A percentile compares a stretch with the other conserved stretches of the same genome.
phyloP scores from a whole-genome alignment of 192 early-diverging fungal species.

The Backusella circina region DNA sequence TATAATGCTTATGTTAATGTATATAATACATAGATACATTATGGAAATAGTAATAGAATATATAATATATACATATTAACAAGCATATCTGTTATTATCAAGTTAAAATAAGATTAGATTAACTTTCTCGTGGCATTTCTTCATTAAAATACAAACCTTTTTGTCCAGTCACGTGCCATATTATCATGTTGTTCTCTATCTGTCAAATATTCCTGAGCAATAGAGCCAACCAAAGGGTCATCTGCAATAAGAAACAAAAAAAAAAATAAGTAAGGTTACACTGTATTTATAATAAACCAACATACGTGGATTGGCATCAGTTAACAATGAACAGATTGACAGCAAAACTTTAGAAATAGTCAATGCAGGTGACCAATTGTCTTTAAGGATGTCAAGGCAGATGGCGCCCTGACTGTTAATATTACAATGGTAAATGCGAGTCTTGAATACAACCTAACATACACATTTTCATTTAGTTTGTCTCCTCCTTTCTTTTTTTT shows the following conservation, averaged over 20 bases:
- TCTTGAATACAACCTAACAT: slow-evolving; percentile 77
- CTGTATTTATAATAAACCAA: not conserved
- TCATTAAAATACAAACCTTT: slow-evolving; percentile 58
- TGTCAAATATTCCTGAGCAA: slow-evolving; percentile 85
- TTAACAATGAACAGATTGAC: slow-evolving; percentile 92
- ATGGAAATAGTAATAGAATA: not conserved
- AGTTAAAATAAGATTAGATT: slow-evolving; percentile 1
- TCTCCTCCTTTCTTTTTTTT: not conserved
- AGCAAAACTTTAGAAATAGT: slow-evolving; percentile 95
- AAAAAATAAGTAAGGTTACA: not conserved
- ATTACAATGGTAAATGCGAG: slow-evolving; percentile 97
- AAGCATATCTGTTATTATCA: slow-evolving; percentile 9
- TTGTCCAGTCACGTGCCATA: slow-evolving; percentile 91
- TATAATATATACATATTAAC: not conserved
- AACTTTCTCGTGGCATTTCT: not conserved
- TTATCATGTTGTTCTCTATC: slow-evolving; percentile 86
- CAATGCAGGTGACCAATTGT: slow-evolving; percentile 95
- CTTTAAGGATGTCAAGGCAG: slow-evolving; percentile 94
- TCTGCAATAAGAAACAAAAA: slow-evolving; percentile 37
- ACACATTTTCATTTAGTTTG: not conserved
- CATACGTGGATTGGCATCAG: slow-evolving; percentile 91
- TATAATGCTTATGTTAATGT: not conserved
- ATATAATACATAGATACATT: not conserved
- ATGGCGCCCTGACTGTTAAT: slow-evolving; percentile 89
- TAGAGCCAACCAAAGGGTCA: slow-evolving; percentile 89